A percentile compares a stretch with the other conserved stretches of the same genome.
Evolutionary conservation across 2,329 filamentous ascomycete genomes (phyloP).

Genomic region (Pseudopyrenochaeta lycopersici): DNA sequence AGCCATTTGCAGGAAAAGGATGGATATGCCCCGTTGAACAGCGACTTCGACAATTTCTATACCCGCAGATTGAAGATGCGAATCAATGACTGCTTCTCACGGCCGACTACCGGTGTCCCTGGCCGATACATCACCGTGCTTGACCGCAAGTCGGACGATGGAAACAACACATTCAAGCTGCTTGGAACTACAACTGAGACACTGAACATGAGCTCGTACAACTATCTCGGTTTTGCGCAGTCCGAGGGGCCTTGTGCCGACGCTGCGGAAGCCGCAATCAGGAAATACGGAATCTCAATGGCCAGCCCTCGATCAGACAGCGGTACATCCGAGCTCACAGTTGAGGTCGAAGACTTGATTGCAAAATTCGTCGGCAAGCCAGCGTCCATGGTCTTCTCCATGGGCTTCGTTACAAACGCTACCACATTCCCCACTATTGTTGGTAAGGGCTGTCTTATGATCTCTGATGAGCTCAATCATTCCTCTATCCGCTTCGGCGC

Average conservation of each 20-base stretch:
- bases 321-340: slow-evolving; percentile 85
- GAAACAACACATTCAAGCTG: slow-evolving; percentile 88
- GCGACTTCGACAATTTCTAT: slow-evolving; percentile 99
- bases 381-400: slow-evolving; percentile 95
- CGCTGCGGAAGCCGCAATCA: slow-evolving; percentile 84
- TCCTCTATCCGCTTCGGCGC: slow-evolving; percentile 96
- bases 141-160: slow-evolving; percentile 89
- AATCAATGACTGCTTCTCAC: slow-evolving; percentile 95
- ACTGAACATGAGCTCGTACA: slow-evolving; percentile 98
- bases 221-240: slow-evolving; percentile 98
- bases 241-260: slow-evolving; percentile 97
- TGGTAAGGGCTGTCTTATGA: slow-evolving; percentile 89
- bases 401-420: slow-evolving; percentile 98
- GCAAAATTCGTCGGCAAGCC: slow-evolving; percentile 95
- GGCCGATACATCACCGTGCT: slow-evolving; percentile 93
- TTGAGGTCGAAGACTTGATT: slow-evolving; percentile 89
- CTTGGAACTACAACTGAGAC: slow-evolving; percentile 93
- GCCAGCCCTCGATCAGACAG: slow-evolving; percentile 83
- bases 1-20: slow-evolving; percentile 82
- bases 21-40: slow-evolving; percentile 94
- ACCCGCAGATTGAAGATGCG: slow-evolving; percentile 90
- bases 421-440: slow-evolving; percentile 91
- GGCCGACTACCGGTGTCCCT: slow-evolving; percentile 91
- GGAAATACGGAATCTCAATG: slow-evolving; percentile 84
- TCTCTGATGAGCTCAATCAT: slow-evolving; percentile 98